Evolutionary conservation across 2,329 filamentous ascomycete species (phyloP).

Genomic region (Tolypocladium amazonense): DNA sequence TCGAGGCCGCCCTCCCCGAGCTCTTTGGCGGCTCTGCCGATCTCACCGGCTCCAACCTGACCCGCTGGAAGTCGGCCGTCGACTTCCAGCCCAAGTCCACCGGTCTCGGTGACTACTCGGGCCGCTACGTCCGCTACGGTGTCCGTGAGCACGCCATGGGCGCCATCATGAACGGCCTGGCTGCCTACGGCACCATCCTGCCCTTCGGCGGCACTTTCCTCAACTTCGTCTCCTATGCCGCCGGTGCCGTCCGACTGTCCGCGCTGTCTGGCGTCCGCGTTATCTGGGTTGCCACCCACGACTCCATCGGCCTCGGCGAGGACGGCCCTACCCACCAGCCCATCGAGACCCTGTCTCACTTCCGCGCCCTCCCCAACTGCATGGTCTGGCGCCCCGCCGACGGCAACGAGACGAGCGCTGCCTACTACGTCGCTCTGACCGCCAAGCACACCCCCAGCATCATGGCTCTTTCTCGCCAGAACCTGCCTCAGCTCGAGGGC

Average conservation of each 20-base stretch:
- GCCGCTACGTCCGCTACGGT: constrained; percentile 88
- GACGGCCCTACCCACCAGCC: constrained; percentile 98
- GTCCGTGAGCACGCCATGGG: constrained; percentile 90
- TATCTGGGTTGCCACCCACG: constrained; percentile 96
- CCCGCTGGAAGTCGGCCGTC: constrained; percentile 90
- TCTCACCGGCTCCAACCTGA: constrained; percentile 97
- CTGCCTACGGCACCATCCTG: constrained; percentile 90
- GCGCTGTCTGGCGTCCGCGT: constrained; percentile 81
- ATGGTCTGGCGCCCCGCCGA: constrained; percentile 99
- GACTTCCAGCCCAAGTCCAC: constrained; percentile 92
- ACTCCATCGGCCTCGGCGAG: constrained; percentile 98
- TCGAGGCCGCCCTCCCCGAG: constrained; percentile 76
- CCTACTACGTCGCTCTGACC: constrained; percentile 92
- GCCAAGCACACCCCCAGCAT: constrained; percentile 86
- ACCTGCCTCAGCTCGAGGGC: constrained; percentile 93
- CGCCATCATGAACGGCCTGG: constrained; percentile 87
- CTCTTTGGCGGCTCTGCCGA: constrained; percentile 94
- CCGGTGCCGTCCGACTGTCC: constrained; percentile 88
- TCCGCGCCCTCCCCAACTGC: constrained; percentile 96
- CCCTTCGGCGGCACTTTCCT: constrained; percentile 95
- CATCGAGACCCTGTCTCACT: constrained; percentile 95
- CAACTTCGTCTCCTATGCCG: constrained; percentile 98
- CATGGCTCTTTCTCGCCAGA: constrained; percentile 91
- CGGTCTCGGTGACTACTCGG: constrained; percentile 79
- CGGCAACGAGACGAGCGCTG: constrained; percentile 94